These are phyloP conservation scores for Chrysopogon serrulatus DNA, from an alignment of 176 grass and related monocot genomes.

Conservation along the genomic window DNA sequence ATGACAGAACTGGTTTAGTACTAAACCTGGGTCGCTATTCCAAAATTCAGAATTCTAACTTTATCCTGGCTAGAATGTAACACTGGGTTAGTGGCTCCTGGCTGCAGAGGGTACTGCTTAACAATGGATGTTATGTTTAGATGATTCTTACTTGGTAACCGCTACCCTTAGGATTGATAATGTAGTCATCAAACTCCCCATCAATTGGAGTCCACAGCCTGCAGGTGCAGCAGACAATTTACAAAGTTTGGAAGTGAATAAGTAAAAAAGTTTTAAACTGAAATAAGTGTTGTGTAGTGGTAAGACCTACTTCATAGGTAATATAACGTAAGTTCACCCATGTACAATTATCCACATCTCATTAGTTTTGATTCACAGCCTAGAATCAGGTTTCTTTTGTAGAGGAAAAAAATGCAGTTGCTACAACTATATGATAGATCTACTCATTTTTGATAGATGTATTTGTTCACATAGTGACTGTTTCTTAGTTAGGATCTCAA, in stretches of 20 bases:
- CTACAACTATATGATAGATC: too few species aligned
- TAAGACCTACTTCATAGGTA: background rate
- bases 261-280: background rate
- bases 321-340: background rate
- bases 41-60: slow-evolving; percentile 15
- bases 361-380: too few species aligned
- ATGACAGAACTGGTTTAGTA: background rate
- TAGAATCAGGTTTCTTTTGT: too few species aligned
- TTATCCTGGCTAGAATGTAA: background rate
- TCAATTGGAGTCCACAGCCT: slow-evolving; percentile 97
- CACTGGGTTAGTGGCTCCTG: background rate
- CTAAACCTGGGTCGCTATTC: background rate
- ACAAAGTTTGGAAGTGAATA: background rate
- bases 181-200: slow-evolving; percentile 98
- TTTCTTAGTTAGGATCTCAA: too few species aligned
- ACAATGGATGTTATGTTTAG: background rate
- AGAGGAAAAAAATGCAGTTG: too few species aligned
- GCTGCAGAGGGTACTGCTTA: slow-evolving; percentile 9
- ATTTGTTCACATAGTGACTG: too few species aligned
- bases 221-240: slow-evolving; percentile 19
- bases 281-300: background rate
- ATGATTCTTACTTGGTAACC: slow-evolving; percentile 93
- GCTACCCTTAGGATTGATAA: slow-evolving; percentile 95
- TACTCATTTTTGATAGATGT: too few species aligned
- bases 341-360: background rate